These are phyloP conservation scores for Flaveria brownii DNA, from an alignment of 129 eudicot species.

Conservation along the genomic window DNA sequence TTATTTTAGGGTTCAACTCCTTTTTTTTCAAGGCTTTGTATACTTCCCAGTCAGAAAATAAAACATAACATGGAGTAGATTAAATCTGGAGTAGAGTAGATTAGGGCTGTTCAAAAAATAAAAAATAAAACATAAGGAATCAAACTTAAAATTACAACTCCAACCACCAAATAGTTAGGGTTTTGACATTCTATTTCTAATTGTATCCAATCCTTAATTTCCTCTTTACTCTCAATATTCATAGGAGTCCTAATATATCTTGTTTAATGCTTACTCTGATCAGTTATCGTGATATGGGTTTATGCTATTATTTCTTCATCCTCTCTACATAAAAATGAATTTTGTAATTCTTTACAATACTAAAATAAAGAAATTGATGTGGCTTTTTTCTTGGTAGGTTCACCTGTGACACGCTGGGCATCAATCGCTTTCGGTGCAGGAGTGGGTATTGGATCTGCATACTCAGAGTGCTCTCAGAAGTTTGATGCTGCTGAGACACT, in stretches of 20 bases:
- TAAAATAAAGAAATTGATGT: neutral
- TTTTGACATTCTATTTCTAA: neutral
- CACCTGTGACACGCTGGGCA: constrained; percentile 89
- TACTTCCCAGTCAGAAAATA: neutral
- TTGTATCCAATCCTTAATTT: neutral
- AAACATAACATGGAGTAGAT: no score
- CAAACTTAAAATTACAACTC: neutral
- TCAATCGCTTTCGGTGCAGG: constrained; percentile 93
- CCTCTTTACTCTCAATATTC: neutral
- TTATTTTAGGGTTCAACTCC: neutral
- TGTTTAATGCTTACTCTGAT: no score
- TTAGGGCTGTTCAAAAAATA: no score
- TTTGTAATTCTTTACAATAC: neutral
- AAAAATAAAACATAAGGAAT: neutral
- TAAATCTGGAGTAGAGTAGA: no score
- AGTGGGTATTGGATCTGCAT: constrained; percentile 87
- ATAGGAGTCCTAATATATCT: neutral
- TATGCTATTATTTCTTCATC: neutral
- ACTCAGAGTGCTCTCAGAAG: constrained; percentile 69
- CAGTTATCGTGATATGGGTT: neutral
- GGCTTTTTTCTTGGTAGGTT: constrained; percentile 44
- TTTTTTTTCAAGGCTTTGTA: neutral
- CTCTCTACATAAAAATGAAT: neutral
- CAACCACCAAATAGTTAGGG: neutral
- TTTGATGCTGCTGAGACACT: constrained; percentile 45